Conservation (phyloP, 805 yeast species). For the Metschnikowia amazonensis region DNA sequence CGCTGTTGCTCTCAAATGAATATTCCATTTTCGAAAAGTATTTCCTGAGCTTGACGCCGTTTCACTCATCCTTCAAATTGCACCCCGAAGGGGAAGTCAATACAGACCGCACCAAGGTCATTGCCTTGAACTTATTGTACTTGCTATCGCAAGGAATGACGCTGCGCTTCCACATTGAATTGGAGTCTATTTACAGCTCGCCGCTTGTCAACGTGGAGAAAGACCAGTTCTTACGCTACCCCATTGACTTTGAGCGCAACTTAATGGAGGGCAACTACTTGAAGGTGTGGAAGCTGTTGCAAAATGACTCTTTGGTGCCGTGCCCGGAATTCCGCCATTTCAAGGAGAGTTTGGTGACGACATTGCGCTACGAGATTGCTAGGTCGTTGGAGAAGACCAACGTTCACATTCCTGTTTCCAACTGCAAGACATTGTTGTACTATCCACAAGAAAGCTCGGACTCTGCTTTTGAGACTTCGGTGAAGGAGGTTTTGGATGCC, state of each 20-base stretch:
- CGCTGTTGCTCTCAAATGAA: conserved; percentile 62
- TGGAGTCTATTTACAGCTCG: conserved; percentile 63
- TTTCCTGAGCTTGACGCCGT: conserved; percentile 71
- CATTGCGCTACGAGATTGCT: conserved; percentile 84
- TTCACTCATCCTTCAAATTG: conserved; percentile 49
- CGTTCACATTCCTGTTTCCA: conserved; percentile 68
- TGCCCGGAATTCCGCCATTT: conserved; percentile 76
- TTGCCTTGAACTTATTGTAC: conserved; percentile 71
- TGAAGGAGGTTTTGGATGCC: conserved; percentile 34
- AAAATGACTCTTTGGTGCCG: conserved; percentile 52
- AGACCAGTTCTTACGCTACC: conserved; percentile 67
- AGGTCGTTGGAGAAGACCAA: conserved; percentile 79
- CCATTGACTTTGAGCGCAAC: conserved; percentile 86
- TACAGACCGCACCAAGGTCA: conserved; percentile 53
- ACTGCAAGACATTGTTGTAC: conserved; percentile 77
- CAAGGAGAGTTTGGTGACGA: conserved; percentile 67
- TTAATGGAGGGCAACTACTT: conserved; percentile 96
- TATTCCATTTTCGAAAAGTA: conserved; percentile 67
- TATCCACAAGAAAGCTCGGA: conserved; percentile 46
- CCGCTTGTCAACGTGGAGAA: conserved; percentile 58
- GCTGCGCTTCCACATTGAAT: conserved; percentile 84
- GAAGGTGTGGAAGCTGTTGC: conserved; percentile 77
- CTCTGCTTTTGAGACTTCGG: conserved; percentile 27
- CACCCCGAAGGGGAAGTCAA: conserved; percentile 37
- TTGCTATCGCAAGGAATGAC: conserved; percentile 79